phyloP scores from a whole-genome alignment of 2,329 filamentous ascomycete species.

The Botryosphaeria dothidea region DNA sequence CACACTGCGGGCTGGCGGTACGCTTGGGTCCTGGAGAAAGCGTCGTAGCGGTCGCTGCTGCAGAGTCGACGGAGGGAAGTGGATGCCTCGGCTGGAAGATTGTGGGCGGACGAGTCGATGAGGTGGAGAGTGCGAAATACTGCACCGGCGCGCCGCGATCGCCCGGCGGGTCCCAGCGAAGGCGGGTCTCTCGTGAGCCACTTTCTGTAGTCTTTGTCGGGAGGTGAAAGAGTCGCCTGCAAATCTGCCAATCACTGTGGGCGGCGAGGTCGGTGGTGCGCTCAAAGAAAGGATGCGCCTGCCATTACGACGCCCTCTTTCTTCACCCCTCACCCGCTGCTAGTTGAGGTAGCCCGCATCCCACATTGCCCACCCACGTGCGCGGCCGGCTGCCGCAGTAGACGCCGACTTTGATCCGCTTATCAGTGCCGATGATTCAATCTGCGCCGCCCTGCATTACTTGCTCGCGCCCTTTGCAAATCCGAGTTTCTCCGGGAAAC shows the following conservation, averaged over 20 bases:
- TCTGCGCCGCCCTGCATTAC: not conserved
- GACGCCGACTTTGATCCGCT: not conserved
- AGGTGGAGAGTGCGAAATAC: slow-evolving; percentile 4
- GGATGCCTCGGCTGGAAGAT: slow-evolving; percentile 1
- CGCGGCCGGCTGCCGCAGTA: not conserved
- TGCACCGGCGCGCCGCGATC: slow-evolving; percentile 8
- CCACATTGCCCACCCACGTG: slow-evolving; percentile 5
- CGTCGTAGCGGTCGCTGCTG: not conserved
- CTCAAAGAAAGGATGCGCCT: not conserved
- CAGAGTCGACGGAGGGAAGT: not conserved
- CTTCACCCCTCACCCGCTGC: not conserved
- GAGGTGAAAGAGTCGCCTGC: slow-evolving; percentile 4
- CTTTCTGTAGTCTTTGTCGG: not conserved
- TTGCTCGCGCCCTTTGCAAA: too few relatives aligned
- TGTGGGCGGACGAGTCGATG: not conserved
- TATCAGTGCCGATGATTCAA: not conserved
- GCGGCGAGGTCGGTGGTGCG: not conserved
- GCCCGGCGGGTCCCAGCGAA: not conserved
- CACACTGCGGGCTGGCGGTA: not conserved
- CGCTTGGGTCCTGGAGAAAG: too few relatives aligned
- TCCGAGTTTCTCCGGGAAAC: not conserved
- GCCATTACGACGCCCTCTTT: not conserved
- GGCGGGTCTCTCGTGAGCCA: slow-evolving; percentile 15
- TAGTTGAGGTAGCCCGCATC: too few relatives aligned
- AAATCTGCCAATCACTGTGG: slow-evolving; percentile 10